Evolutionary conservation across 345 rosid genomes (phyloP).

Genomic region (Populus deltoides): DNA sequence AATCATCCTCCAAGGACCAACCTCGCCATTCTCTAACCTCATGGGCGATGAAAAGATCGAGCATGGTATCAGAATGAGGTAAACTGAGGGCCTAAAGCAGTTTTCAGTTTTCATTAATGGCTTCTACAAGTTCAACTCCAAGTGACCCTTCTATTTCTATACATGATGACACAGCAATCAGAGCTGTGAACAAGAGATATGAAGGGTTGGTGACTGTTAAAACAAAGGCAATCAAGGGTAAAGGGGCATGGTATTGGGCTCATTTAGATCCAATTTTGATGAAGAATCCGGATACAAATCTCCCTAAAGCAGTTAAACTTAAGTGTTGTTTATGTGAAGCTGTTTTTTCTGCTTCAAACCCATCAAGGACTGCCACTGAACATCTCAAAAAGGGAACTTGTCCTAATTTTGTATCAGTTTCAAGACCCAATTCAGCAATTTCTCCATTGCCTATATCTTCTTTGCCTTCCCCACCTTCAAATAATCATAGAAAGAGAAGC

Average conservation of each 20-base stretch:
- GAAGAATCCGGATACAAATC: slow-evolving; percentile 30
- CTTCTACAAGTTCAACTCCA: slow-evolving; percentile 28
- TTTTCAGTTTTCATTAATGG: slow-evolving; percentile 9
- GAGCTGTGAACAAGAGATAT: slow-evolving; percentile 25
- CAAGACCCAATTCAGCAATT: slow-evolving; percentile 24
- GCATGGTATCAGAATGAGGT: background rate
- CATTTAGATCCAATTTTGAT: slow-evolving; percentile 33
- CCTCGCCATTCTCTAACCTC: background rate
- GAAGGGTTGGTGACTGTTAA: slow-evolving; percentile 25
- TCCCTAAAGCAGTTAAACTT: slow-evolving; percentile 55
- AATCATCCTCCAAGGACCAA: background rate
- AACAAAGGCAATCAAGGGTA: slow-evolving; percentile 28
- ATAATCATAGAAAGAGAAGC: slow-evolving; percentile 42
- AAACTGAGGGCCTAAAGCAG: background rate
- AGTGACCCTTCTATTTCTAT: slow-evolving; percentile 19
- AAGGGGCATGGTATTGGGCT: slow-evolving; percentile 41
- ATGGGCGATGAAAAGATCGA: background rate
- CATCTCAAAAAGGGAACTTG: slow-evolving; percentile 56
- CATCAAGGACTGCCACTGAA: slow-evolving; percentile 55
- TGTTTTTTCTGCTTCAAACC: slow-evolving; percentile 56
- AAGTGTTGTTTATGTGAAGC: slow-evolving; percentile 48
- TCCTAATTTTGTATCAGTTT: slow-evolving; percentile 40
- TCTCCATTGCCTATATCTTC: slow-evolving; percentile 54
- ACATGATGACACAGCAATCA: slow-evolving; percentile 19
- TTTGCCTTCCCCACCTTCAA: slow-evolving; percentile 30